Conservation (phyloP, 306 rosid species). For the Citrullus amarus region DNA sequence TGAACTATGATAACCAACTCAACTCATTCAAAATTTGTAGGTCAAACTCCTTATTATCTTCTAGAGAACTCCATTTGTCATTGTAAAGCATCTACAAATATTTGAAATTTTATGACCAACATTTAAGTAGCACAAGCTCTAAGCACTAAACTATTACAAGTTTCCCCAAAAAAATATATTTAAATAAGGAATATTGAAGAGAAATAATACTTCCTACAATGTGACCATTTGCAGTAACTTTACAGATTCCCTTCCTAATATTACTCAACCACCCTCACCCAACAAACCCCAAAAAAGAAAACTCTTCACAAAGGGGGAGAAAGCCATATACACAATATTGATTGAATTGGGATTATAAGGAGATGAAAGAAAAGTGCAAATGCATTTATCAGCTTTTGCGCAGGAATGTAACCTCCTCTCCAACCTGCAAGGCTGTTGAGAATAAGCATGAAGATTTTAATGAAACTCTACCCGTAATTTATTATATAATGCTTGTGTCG, state of each 20-base stretch:
- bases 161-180: not conserved
- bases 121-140: not conserved
- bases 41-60: too few relatives aligned
- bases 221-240: not conserved
- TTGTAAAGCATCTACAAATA: not conserved
- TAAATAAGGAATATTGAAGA: not conserved
- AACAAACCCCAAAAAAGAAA: not conserved
- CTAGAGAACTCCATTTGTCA: not conserved
- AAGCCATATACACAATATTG: slow-evolving; percentile 1
- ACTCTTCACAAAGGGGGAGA: not conserved
- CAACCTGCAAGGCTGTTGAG: not conserved
- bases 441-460: not conserved
- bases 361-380: not conserved
- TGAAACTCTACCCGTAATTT: not conserved
- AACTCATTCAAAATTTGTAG: too few relatives aligned
- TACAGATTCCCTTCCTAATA: not conserved
- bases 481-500: not conserved
- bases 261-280: not conserved
- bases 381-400: not conserved
- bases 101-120: not conserved
- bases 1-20: too few relatives aligned
- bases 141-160: not conserved
- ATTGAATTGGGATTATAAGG: not conserved
- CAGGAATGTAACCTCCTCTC: not conserved
- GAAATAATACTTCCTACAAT: not conserved